Base-by-base conservation (phyloP, 2,329 filamentous ascomycete species). In the Emmonsiellopsis sp. region DNA sequence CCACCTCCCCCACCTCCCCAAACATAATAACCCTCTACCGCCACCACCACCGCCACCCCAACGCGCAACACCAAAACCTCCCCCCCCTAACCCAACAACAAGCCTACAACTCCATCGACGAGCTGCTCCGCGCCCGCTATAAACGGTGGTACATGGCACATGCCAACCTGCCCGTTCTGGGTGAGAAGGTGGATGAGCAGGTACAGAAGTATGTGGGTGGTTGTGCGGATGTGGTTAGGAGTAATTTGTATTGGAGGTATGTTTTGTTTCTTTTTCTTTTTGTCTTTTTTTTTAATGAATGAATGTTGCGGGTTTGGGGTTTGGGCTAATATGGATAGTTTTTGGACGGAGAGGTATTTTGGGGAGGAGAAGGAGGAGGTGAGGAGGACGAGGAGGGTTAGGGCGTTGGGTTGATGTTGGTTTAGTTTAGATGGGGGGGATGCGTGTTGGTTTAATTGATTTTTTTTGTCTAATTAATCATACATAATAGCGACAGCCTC, bases 241-340 rank as follows among this genome's bases (percentile, higher is more conserved):
- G 61, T 9, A 64, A 63, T 54, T 34, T 63, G 32, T 57, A 61
- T 34, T 64, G 63, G 62, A 65, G 61, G 62, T 61, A 31, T 11
- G 57, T 53, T 15, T 31, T n/a, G 15, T n/a, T 13, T n/a, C 15
- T 42, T 42, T 15, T 15, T 15, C 40, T n/a, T 8, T 40, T 38
- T 37, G 3, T n/a, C 7, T 5, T 32, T 32, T n/a, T 38, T 30
- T 32, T 47, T 34, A 2, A 9, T 10, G 20, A 9, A 2, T 30
- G 5, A 7, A 8, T n/a, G 15, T 48, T 48, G 31, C 2, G 32
- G 31, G 5, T 16, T 7, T 3, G 11, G 9, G 16, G 2, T 48
- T 44, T 11, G 7, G 7, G 7, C 32, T 48, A 7, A 40, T 20
- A 37, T 10, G 20, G 35, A 5, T 30, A 61, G 61, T 48, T 63